Conservation (phyloP, 192 early-diverging fungal species). For the Coemansia sp. region DNA sequence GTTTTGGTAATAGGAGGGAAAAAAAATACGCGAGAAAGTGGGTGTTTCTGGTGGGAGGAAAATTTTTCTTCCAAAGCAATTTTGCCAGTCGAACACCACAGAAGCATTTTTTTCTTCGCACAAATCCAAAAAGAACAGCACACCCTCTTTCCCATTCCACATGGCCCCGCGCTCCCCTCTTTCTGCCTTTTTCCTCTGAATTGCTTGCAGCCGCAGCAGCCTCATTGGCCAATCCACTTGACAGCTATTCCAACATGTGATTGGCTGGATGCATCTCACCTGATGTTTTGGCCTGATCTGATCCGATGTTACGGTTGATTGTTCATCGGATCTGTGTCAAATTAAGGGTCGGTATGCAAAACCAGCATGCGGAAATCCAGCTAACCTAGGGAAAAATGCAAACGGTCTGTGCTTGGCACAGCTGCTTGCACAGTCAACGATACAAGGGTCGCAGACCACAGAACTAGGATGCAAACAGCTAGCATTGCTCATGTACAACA, state of each 20-base stretch:
- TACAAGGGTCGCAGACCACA: too few relatives aligned
- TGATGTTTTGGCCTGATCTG: background rate
- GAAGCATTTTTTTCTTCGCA: background rate
- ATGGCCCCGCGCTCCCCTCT: background rate
- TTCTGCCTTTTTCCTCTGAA: background rate
- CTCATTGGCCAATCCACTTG: slow-evolving; percentile 1
- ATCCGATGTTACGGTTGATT: background rate
- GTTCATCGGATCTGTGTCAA: background rate
- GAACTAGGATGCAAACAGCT: too few relatives aligned
- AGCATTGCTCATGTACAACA: too few relatives aligned
- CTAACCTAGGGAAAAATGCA: too few relatives aligned
- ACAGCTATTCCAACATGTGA: slow-evolving; percentile 4
- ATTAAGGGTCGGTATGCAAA: background rate
- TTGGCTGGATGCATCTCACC: background rate
- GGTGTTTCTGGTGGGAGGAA: slow-evolving; percentile 7
- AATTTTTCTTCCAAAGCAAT: background rate
- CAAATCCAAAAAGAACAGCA: background rate
- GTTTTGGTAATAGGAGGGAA: background rate
- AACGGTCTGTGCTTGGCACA: too few relatives aligned
- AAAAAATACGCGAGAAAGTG: background rate
- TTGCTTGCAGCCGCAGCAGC: background rate
- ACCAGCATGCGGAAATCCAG: too few relatives aligned
- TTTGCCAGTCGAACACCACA: too few relatives aligned
- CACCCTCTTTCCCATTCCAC: background rate
- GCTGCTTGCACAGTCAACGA: too few relatives aligned